Evolutionary conservation across 2,329 filamentous ascomycete genomes (phyloP).

Genomic region (Alternaria solani): DNA sequence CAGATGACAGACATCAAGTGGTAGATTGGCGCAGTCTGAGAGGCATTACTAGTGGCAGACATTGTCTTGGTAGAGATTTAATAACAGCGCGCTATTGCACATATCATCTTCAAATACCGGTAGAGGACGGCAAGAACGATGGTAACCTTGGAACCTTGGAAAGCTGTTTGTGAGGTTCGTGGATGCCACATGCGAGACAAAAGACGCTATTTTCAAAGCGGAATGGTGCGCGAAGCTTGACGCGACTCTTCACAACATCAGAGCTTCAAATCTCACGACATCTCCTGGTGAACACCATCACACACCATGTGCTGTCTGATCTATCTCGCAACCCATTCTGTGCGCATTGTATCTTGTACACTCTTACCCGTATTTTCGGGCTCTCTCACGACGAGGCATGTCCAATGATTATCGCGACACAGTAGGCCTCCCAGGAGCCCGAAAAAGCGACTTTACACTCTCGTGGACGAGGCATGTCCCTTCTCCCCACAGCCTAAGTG

Average conservation of each 20-base stretch:
- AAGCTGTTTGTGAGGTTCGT: not conserved
- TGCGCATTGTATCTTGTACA: not conserved
- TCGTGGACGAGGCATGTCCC: not conserved
- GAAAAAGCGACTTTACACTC: no score
- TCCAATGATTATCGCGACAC: no score
- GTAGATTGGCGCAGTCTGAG: not conserved
- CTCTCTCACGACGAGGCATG: not conserved
- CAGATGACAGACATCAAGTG: not conserved
- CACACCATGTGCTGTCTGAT: not conserved
- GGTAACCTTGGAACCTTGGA: not conserved
- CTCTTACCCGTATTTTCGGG: not conserved
- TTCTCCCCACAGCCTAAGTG: not conserved
- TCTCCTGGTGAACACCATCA: not conserved
- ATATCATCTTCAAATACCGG: not conserved
- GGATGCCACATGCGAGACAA: not conserved
- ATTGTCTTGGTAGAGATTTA: not conserved
- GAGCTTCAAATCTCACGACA: not conserved
- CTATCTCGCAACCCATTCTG: not conserved
- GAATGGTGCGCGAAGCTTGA: not conserved
- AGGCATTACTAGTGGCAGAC: not conserved
- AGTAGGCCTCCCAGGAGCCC: no score
- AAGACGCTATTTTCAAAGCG: not conserved
- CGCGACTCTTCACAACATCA: not conserved
- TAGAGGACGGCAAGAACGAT: not conserved
- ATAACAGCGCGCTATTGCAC: not conserved